Percentiles rank a stretch among this genome's conserved stretches.
Evolutionary conservation across 73 alveolate genomes (phyloP).

Genomic region (Durusdinium trenchii): DNA sequence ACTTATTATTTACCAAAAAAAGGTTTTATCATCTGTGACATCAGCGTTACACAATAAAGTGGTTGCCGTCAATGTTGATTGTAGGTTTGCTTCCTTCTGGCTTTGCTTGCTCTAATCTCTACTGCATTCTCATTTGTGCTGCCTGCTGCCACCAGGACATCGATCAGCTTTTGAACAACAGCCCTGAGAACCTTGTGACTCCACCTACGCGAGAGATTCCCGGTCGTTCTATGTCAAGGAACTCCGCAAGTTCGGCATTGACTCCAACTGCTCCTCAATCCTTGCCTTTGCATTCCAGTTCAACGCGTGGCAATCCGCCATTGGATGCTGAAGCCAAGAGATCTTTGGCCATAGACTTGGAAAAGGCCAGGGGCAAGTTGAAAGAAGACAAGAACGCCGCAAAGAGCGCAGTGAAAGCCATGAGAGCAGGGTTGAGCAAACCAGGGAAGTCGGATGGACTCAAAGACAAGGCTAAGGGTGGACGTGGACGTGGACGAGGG

Average conservation of each 20-base stretch:
- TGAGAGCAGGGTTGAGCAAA: background rate
- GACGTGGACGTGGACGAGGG: constrained; percentile 13
- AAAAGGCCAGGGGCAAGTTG: background rate
- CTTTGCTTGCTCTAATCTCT: background rate
- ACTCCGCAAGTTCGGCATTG: background rate
- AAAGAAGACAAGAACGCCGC: constrained; percentile 1
- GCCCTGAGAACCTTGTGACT: background rate
- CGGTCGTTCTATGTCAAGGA: too few species aligned
- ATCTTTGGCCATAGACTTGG: background rate
- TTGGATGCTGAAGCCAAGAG: background rate
- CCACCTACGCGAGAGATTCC: background rate
- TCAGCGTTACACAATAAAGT: too few species aligned
- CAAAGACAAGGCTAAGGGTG: background rate
- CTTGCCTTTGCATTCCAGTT: background rate
- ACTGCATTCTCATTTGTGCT: background rate
- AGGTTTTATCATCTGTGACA: too few species aligned
- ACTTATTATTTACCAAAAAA: too few species aligned
- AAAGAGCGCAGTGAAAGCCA: background rate
- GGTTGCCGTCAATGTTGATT: background rate
- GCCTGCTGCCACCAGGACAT: background rate
- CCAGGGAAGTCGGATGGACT: background rate
- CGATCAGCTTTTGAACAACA: background rate
- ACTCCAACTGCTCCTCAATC: background rate
- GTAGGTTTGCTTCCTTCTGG: background rate
- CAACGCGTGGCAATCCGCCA: background rate